phyloP scores from a whole-genome alignment of 495 filamentous ascomycete species.

The Echria macrotheca region DNA sequence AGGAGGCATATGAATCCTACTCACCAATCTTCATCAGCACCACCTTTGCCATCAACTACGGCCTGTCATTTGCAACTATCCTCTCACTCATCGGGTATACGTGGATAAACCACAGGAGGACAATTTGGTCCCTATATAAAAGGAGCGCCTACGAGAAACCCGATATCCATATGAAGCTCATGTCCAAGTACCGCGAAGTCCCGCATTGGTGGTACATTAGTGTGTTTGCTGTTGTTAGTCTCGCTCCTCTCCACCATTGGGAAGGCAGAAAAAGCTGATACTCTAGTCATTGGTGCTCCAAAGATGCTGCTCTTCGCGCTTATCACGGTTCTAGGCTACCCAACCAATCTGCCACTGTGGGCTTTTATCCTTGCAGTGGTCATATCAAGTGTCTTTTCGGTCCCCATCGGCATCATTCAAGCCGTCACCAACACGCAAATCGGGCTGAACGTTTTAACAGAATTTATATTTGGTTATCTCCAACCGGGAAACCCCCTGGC shows the following conservation, averaged over 20 bases:
- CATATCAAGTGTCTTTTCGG: conserved; percentile 47
- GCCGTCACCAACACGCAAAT: conserved; percentile 64
- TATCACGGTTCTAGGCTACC: conserved; percentile 55
- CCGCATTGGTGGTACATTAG: conserved; percentile 51
- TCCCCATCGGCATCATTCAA: conserved; percentile 55
- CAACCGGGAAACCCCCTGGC: conserved; percentile 60
- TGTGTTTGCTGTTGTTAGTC: conserved; percentile 40
- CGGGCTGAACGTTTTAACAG: conserved; percentile 62
- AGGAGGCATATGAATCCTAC: conserved; percentile 51
- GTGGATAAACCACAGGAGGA: conserved; percentile 57
- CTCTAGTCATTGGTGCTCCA: not conserved
- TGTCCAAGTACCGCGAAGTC: conserved; percentile 52
- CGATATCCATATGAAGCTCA: conserved; percentile 56
- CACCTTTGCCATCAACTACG: conserved; percentile 59
- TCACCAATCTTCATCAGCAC: conserved; percentile 58
- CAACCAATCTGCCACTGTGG: conserved; percentile 62
- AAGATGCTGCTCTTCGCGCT: conserved; percentile 57
- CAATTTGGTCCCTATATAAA: conserved; percentile 53
- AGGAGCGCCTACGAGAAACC: conserved; percentile 55
- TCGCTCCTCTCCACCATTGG: not conserved
- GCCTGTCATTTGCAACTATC: conserved; percentile 65
- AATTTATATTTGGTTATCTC: conserved; percentile 67
- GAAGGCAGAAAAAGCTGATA: conserved; percentile 33
- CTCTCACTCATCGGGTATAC: conserved; percentile 60
- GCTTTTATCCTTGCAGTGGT: conserved; percentile 56